Conservation (phyloP, 768 basidiomycete species). For the Dioszegia aurantiaca region DNA sequence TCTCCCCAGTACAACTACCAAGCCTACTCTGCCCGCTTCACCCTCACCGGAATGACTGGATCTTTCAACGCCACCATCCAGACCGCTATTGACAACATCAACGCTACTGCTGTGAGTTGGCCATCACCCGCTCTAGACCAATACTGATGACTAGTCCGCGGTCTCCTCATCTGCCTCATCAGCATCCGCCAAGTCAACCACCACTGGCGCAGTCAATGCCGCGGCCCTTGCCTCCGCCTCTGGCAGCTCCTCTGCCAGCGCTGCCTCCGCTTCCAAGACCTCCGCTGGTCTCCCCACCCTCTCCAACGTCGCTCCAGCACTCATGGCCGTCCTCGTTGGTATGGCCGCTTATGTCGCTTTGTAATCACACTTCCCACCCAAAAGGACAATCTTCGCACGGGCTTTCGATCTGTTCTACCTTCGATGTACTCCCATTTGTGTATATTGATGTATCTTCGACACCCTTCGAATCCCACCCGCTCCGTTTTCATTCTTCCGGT, state of each 20-base stretch:
- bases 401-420: not conserved
- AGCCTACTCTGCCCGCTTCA: constrained; percentile 76
- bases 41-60: constrained; percentile 68
- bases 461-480: not conserved
- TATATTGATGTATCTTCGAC: constrained; percentile 4
- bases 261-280: constrained; percentile 3
- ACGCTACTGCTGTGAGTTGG: constrained; percentile 5
- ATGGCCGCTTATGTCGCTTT: constrained; percentile 28
- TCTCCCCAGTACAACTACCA: constrained; percentile 61
- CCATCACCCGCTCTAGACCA: not conserved
- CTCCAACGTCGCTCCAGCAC: constrained; percentile 20
- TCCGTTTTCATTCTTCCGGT: not conserved
- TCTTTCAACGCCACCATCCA: constrained; percentile 60
- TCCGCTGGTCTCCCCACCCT: constrained; percentile 16
- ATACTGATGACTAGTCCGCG: constrained; percentile 10
- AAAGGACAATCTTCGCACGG: constrained; percentile 5
- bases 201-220: not conserved
- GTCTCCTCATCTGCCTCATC: constrained; percentile 9
- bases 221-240: constrained; percentile 8
- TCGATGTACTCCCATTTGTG: not conserved
- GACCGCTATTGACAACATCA: constrained; percentile 60
- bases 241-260: not conserved
- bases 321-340: constrained; percentile 21
- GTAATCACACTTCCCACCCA: constrained; percentile 11
- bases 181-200: not conserved